These are phyloP conservation scores for Plectosphaerella cucumerina DNA, from an alignment of 2,329 filamentous ascomycete genomes.

Conservation along the genomic window DNA sequence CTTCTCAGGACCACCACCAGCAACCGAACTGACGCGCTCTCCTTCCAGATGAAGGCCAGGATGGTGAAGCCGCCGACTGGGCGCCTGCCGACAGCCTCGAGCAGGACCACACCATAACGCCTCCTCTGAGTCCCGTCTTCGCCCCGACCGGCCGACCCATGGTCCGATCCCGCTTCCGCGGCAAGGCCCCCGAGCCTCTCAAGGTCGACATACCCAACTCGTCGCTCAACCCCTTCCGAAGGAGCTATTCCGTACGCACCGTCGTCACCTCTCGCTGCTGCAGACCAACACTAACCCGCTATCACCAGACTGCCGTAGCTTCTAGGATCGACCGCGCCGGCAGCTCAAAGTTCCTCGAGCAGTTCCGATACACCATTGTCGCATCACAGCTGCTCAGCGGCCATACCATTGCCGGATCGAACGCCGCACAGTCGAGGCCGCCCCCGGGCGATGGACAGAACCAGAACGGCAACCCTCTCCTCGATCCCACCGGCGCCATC, in stretches of 20 bases:
- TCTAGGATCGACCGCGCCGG: conserved; percentile 71
- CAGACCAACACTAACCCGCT: conserved; percentile 13
- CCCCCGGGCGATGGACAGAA: conserved; percentile 15
- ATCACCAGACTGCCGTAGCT: conserved; percentile 60
- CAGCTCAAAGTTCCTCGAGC: conserved; percentile 81
- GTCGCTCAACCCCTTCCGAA: conserved; percentile 40
- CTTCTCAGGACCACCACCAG: neutral
- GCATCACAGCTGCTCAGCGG: conserved; percentile 84
- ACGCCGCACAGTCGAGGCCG: conserved; percentile 16
- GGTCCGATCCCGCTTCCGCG: conserved; percentile 49
- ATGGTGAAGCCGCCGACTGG: conserved; percentile 39
- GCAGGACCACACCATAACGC: conserved; percentile 36
- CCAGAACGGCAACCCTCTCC: conserved; percentile 25
- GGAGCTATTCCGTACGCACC: conserved; percentile 46
- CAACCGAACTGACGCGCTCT: conserved; percentile 13
- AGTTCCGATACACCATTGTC: conserved; percentile 89
- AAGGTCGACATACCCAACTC: conserved; percentile 35
- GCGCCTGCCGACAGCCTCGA: conserved; percentile 26
- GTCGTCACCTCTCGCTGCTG: conserved; percentile 3
- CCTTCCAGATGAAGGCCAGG: conserved; percentile 44
- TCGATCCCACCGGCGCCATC: conserved; percentile 38
- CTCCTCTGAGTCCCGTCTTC: conserved; percentile 47
- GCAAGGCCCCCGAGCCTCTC: conserved; percentile 39
- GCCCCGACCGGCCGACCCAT: conserved; percentile 53
- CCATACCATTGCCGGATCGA: conserved; percentile 49